A percentile compares a stretch with the other conserved stretches of the same genome.
phyloP scores from a whole-genome alignment of 768 basidiomycete genomes.

The Kwoniella heveanensis region DNA sequence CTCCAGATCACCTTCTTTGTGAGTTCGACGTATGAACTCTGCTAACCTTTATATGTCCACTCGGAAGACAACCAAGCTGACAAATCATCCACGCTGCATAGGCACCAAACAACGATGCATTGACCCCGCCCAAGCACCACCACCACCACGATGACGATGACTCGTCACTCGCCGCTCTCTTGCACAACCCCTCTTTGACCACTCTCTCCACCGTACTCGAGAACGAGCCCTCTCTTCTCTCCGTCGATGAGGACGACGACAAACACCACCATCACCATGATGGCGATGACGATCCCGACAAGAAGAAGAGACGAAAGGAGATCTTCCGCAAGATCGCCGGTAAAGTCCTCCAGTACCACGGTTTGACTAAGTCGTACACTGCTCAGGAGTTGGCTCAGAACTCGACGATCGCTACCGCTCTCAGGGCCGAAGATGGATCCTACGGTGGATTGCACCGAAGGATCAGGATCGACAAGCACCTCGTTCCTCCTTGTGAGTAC shows the following conservation, averaged over 20 bases:
- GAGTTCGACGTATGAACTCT: too few relatives aligned
- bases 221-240: constrained; percentile 28
- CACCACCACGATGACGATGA: constrained; percentile 37
- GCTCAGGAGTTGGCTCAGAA: constrained; percentile 60
- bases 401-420: constrained; percentile 60
- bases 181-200: constrained; percentile 40
- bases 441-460: constrained; percentile 49
- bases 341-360: constrained; percentile 65
- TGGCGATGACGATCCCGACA: constrained; percentile 51
- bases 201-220: constrained; percentile 37
- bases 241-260: constrained; percentile 27
- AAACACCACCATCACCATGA: constrained; percentile 28
- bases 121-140: constrained; percentile 49
- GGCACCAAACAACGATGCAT: constrained; percentile 52
- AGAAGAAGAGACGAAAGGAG: constrained; percentile 60
- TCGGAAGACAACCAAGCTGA: too few relatives aligned
- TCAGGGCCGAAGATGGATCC: constrained; percentile 50
- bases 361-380: constrained; percentile 59
- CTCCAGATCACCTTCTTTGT: constrained; percentile 55
- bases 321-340: constrained; percentile 64
- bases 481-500: constrained; percentile 52
- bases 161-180: constrained; percentile 26
- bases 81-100: too few relatives aligned
- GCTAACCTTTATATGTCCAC: too few relatives aligned
- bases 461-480: constrained; percentile 49